A percentile compares a stretch with the other conserved stretches of the same genome.
Conservation (phyloP, 495 filamentous ascomycete genomes). For the Pyrenopolyporus hunteri region DNA sequence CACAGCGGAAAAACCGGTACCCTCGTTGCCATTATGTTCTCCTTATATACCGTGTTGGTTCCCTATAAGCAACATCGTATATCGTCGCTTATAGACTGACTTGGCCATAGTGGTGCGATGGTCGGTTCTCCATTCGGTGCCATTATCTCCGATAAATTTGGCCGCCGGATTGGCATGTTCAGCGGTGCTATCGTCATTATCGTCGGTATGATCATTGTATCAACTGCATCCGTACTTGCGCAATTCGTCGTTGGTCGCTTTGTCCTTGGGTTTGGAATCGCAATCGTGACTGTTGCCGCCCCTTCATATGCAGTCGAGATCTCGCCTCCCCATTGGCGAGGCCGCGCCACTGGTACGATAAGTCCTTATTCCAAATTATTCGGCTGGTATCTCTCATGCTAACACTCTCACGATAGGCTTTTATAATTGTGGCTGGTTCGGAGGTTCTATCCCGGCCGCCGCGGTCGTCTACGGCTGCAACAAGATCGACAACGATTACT, state of each 20-base stretch:
- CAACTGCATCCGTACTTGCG: conserved; percentile 43
- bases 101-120: conserved; percentile 50
- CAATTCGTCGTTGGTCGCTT: conserved; percentile 59
- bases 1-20: conserved; percentile 45
- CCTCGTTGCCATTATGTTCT: conserved; percentile 52
- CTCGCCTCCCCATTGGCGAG: conserved; percentile 57
- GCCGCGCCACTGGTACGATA: conserved; percentile 48
- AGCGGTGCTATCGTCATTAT: conserved; percentile 59
- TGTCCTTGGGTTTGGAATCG: conserved; percentile 57
- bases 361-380: not conserved
- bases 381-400: not conserved
- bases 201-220: conserved; percentile 53
- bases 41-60: conserved; percentile 56
- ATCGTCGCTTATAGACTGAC: not conserved
- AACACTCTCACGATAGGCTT: conserved; percentile 40
- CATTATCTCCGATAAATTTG: conserved; percentile 51
- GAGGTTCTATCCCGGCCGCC: conserved; percentile 56
- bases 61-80: not conserved
- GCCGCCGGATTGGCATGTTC: conserved; percentile 54
- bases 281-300: conserved; percentile 56
- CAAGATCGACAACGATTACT: conserved; percentile 47
- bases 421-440: conserved; percentile 61
- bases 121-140: conserved; percentile 53
- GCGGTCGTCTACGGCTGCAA: conserved; percentile 52
- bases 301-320: conserved; percentile 57